Percentiles rank a stretch among this genome's conserved stretches.
phyloP scores from a whole-genome alignment of 306 rosid species.

The Fagus sylvatica region DNA sequence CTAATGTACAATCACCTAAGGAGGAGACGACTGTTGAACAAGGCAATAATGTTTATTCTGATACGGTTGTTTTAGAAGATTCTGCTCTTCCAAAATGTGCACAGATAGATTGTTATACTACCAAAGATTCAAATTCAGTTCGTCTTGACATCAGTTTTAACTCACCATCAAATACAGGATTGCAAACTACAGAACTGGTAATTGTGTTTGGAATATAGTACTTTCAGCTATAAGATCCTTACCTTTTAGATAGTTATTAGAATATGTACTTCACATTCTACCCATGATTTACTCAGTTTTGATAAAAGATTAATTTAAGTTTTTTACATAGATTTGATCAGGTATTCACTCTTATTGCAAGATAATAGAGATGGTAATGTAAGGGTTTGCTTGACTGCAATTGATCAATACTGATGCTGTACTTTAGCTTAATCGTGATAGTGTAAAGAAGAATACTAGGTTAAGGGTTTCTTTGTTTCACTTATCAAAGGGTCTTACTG shows the following conservation, averaged over 20 bases:
- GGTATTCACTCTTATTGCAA: not conserved
- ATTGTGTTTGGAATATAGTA: constrained; percentile 15
- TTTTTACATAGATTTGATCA: not conserved
- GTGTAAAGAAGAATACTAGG: not conserved
- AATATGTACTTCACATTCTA: constrained; percentile 13
- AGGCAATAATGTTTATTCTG: constrained; percentile 43
- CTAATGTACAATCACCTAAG: constrained; percentile 73
- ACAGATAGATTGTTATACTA: constrained; percentile 43
- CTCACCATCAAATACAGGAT: constrained; percentile 90
- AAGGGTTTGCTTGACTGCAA: not conserved
- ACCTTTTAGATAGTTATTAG: constrained; percentile 2
- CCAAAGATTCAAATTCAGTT: constrained; percentile 66
- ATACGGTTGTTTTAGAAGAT: constrained; percentile 57
- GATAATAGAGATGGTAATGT: no score
- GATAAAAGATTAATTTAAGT: not conserved
- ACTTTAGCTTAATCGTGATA: constrained; percentile 8
- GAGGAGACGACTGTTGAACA: constrained; percentile 59
- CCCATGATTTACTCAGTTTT: not conserved
- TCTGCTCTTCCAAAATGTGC: constrained; percentile 49
- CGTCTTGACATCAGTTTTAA: constrained; percentile 92
- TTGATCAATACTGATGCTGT: constrained; percentile 4
- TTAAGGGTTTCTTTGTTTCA: no score
- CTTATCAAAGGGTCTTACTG: no score
- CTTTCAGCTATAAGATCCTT: constrained; percentile 7
- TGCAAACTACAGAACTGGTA: constrained; percentile 94